These are phyloP conservation scores for Corrigiola litoralis DNA, from an alignment of 179 eudicot species.

Conservation along the genomic window DNA sequence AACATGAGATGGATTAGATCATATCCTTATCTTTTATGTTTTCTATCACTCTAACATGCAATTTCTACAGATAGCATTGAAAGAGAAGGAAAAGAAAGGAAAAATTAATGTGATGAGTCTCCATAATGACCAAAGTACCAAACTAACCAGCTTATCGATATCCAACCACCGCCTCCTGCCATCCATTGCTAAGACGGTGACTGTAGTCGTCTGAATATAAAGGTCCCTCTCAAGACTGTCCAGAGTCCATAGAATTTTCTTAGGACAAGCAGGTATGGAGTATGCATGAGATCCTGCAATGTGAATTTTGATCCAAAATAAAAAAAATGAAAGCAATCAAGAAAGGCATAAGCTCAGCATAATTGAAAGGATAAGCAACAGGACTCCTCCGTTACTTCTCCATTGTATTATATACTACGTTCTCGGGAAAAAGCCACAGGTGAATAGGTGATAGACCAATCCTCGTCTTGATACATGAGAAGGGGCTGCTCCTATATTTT, in stretches of 20 bases:
- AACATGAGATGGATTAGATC: not conserved
- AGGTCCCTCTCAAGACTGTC: constrained; percentile 88
- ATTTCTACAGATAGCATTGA: not conserved
- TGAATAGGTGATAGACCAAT: too few relatives aligned
- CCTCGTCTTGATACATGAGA: too few relatives aligned
- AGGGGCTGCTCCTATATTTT: not conserved
- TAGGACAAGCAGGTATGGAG: constrained; percentile 57
- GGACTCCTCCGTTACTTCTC: not conserved
- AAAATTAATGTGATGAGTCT: not conserved
- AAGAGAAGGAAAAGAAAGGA: not conserved
- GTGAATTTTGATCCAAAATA: constrained; percentile 10
- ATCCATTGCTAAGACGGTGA: constrained; percentile 94
- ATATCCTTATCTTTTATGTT: not conserved
- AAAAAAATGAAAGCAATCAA: not conserved
- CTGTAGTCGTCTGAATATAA: constrained; percentile 64
- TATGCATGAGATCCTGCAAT: constrained; percentile 47
- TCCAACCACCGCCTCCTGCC: constrained; percentile 98
- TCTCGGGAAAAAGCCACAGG: too few relatives aligned
- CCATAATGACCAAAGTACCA: constrained; percentile 8
- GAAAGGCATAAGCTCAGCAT: not conserved
- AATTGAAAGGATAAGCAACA: constrained; percentile 6
- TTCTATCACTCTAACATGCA: not conserved
- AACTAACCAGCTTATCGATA: constrained; percentile 85
- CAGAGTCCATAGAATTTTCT: constrained; percentile 57
- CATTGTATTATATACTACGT: too few relatives aligned